Percentiles rank a stretch among this genome's conserved stretches.
These are phyloP conservation scores for Gyrodon lividus DNA, from an alignment of 768 basidiomycete genomes.

Conservation along the genomic window DNA sequence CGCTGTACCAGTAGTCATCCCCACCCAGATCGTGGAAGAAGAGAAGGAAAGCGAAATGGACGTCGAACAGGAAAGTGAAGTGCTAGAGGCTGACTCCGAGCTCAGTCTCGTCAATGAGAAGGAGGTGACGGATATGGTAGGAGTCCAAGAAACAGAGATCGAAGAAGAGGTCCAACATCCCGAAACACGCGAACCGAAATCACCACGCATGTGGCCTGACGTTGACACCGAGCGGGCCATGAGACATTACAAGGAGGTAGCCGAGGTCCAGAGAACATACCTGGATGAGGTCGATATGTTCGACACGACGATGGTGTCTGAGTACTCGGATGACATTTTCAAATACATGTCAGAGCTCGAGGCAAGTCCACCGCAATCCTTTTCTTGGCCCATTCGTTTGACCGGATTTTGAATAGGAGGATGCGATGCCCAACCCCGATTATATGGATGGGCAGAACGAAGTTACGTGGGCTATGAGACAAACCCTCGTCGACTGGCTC, in stretches of 20 bases:
- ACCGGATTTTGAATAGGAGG: conserved; percentile 48
- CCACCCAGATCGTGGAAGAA: conserved; percentile 40
- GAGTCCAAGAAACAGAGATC: conserved; percentile 40
- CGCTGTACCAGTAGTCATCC: conserved; percentile 42
- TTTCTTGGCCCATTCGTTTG: conserved; percentile 16
- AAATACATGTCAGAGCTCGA: conserved; percentile 93
- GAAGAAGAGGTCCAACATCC: conserved; percentile 45
- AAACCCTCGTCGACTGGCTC: conserved; percentile 97
- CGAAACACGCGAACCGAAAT: conserved; percentile 38
- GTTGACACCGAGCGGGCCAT: conserved; percentile 59
- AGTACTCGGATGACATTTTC: conserved; percentile 99
- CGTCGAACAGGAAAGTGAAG: conserved; percentile 41
- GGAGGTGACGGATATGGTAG: conserved; percentile 67
- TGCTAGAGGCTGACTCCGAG: conserved; percentile 41
- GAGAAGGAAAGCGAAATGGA: conserved; percentile 64
- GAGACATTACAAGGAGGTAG: conserved; percentile 60
- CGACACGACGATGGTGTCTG: conserved; percentile 92
- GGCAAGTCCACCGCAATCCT: conserved; percentile 43
- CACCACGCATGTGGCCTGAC: conserved; percentile 70
- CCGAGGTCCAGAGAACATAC: conserved; percentile 59
- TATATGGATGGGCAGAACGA: conserved; percentile 95
- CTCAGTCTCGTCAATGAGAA: conserved; percentile 45
- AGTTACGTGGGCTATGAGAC: conserved; percentile 92
- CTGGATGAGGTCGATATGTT: conserved; percentile 72
- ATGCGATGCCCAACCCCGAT: conserved; percentile 85